Base-by-base conservation (phyloP, 495 filamentous ascomycete genomes). In the Lichenothelia convexa region DNA sequence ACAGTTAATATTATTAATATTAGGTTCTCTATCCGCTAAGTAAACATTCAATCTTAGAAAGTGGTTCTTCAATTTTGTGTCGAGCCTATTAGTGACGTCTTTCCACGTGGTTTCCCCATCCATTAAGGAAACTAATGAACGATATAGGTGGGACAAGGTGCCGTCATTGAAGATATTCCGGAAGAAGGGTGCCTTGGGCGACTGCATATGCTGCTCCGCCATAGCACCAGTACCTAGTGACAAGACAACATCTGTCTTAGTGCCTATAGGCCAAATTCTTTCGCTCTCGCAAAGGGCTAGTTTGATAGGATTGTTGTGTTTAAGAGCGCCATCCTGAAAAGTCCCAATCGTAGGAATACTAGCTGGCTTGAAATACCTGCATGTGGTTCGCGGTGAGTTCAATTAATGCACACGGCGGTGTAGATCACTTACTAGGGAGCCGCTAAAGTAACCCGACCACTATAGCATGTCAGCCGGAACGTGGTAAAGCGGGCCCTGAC, bases 281-380 rank as follows among this genome's bases (percentile, higher is more conserved):
- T 17, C 30, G 20, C 39, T 35, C 36, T 61, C 56, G 45, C 45
- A 46, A 13, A 53, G 30, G 17, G 52, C 52, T 18, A 61, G 33
- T 21, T 56, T 46, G 18, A 55, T 34, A 0, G 50, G 54, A 36
- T 57, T 56, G 30, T 57, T 58, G 26, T 58, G 45, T 15, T 36
- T 42, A 17, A 60, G 35, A 8, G 46, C 51, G 15, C 51, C 47
- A 43, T 60, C 55, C 46, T 50, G 44, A 41, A 51, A 57, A 21
- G 49, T 48, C 30, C 45, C 46, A 19, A 31, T 23, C 21, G 20
- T 32, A 5, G 31, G 12, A 1, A 45, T 32, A 3, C 9, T 17
- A 4, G 23, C 26, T 2, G 42, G 39, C 9, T 21, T 15, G 16
- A 45, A 45, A 18, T 29, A 27, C 11, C 30, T 23, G 15, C 11